Evolutionary conservation across 2,329 filamentous ascomycete genomes (phyloP).

Genomic region (Plectosphaerella sp.): DNA sequence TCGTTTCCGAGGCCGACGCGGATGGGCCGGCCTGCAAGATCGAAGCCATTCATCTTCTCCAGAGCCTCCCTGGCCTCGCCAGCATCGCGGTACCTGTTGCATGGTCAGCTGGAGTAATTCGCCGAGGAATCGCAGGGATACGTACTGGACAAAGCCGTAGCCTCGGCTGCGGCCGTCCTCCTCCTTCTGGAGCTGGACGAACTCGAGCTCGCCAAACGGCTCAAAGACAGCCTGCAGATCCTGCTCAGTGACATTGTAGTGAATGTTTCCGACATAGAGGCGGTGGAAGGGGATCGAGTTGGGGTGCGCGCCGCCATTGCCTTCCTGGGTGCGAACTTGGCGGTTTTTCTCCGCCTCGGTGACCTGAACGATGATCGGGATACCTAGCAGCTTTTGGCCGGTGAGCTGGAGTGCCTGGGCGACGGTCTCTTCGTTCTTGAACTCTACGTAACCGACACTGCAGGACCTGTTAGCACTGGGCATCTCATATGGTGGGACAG

Average conservation of each 20-base stretch:
- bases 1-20: constrained; percentile 99
- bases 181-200: constrained; percentile 96
- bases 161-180: constrained; percentile 86
- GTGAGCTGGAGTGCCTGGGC: constrained; percentile 93
- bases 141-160: constrained; percentile 98
- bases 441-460: constrained; percentile 99
- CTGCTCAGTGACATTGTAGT: constrained; percentile 97
- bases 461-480: constrained; percentile 27
- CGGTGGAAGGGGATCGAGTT: constrained; percentile 94
- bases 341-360: constrained; percentile 99
- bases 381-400: constrained; percentile 96
- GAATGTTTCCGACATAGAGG: constrained; percentile 97
- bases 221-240: constrained; percentile 96
- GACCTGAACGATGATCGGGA: constrained; percentile 96
- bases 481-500: not conserved
- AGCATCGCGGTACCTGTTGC: constrained; percentile 78
- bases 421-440: constrained; percentile 93
- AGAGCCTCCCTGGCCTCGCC: constrained; percentile 88
- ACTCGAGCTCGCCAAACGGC: constrained; percentile 95
- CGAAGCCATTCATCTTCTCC: constrained; percentile 99
- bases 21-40: constrained; percentile 93
- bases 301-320: constrained; percentile 59
- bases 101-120: constrained; percentile 25
- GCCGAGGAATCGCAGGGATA: constrained; percentile 18
- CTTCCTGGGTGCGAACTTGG: constrained; percentile 80